Conservation (phyloP, 1,284 basidiomycete species). For the Tilletia walkeri region DNA sequence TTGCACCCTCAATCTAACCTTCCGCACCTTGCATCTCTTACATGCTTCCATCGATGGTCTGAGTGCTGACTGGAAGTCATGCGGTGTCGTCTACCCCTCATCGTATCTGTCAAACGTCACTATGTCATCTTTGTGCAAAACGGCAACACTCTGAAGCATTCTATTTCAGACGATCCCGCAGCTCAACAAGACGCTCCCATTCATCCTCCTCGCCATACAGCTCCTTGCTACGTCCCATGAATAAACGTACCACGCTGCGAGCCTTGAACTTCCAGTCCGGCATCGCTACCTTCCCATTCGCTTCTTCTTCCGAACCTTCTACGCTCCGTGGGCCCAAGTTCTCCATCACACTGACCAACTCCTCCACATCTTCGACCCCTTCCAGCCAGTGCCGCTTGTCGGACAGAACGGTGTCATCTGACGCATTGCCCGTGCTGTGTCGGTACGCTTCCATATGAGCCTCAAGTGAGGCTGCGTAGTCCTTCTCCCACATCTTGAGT, state of each 20-base stretch:
- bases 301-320: slow-evolving; percentile 18
- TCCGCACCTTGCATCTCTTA: too few species aligned
- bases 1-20: too few species aligned
- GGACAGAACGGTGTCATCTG: slow-evolving; percentile 18
- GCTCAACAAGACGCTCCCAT: slow-evolving; percentile 69
- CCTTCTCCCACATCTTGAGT: slow-evolving; percentile 37
- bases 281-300: slow-evolving; percentile 57
- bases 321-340: slow-evolving; percentile 73
- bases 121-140: too few species aligned
- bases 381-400: slow-evolving; percentile 20
- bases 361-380: slow-evolving; percentile 37
- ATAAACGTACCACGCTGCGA: slow-evolving; percentile 80
- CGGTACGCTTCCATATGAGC: slow-evolving; percentile 41
- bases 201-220: slow-evolving; percentile 80
- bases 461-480: slow-evolving; percentile 29
- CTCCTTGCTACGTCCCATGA: slow-evolving; percentile 69
- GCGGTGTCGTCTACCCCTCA: too few species aligned
- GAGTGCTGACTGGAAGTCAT: too few species aligned
- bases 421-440: slow-evolving; percentile 28
- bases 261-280: slow-evolving; percentile 78
- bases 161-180: slow-evolving; percentile 38
- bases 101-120: too few species aligned
- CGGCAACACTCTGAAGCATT: background rate
- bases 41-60: too few species aligned
- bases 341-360: slow-evolving; percentile 70